Evolutionary conservation across 164 flowering plant species (phyloP).

Genomic region (Chimonanthus praecox): DNA sequence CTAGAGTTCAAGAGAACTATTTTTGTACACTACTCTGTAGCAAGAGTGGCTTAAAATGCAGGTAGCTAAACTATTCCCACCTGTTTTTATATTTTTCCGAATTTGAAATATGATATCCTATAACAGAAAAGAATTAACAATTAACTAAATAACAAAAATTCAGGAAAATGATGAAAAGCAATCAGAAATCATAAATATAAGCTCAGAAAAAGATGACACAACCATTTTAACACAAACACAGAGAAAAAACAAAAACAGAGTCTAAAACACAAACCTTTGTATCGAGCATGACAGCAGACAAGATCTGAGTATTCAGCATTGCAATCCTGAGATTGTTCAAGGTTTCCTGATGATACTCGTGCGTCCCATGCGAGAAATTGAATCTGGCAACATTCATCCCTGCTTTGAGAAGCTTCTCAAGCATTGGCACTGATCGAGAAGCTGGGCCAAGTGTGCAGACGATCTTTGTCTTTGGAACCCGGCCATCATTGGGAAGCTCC

Average conservation of each 20-base stretch:
- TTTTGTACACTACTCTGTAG: too few species aligned
- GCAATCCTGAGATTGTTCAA: constrained; percentile 53
- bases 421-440: constrained; percentile 58
- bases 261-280: constrained; percentile 44
- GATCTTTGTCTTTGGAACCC: constrained; percentile 67
- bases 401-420: constrained; percentile 66
- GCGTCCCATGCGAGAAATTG: constrained; percentile 77
- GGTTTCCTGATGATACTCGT: constrained; percentile 78
- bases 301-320: constrained; percentile 66
- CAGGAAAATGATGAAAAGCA: too few species aligned
- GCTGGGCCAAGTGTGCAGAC: constrained; percentile 79
- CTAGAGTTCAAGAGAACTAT: too few species aligned
- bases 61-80: too few species aligned
- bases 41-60: too few species aligned
- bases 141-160: too few species aligned
- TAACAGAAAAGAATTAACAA: too few species aligned
- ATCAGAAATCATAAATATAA: neutral
- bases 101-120: too few species aligned
- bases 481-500: constrained; percentile 52
- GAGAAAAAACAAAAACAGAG: too few species aligned
- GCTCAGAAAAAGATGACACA: neutral
- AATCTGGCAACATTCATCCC: constrained; percentile 84
- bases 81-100: too few species aligned
- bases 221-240: neutral
- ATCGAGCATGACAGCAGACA: constrained; percentile 81